phyloP scores from a whole-genome alignment of 2,329 filamentous ascomycete genomes.

The Trichoderma arundinaceum region DNA sequence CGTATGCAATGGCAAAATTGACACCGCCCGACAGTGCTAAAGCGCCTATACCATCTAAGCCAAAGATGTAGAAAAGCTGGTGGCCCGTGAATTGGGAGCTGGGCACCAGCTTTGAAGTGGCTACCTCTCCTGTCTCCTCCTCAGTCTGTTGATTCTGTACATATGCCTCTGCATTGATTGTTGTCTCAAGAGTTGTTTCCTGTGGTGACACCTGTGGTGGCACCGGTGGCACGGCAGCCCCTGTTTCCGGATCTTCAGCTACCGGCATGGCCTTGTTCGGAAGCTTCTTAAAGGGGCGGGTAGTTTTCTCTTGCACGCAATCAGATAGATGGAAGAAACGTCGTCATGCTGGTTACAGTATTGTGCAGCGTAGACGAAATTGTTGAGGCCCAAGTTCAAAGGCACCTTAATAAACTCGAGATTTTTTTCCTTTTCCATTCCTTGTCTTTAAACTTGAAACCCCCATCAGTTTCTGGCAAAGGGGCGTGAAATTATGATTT shows the following conservation, averaged over 20 bases:
- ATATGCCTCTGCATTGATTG: neutral
- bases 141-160: neutral
- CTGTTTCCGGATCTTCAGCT: constrained; percentile 17
- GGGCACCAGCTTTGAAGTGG: neutral
- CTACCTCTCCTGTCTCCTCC: neutral
- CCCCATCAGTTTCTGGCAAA: constrained; percentile 13
- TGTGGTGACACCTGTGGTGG: neutral
- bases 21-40: constrained; percentile 16
- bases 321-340: neutral
- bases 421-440: neutral
- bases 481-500: constrained; percentile 14
- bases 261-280: neutral
- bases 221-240: neutral
- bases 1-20: constrained; percentile 24
- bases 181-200: neutral
- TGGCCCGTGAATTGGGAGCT: constrained; percentile 1
- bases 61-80: constrained; percentile 25
- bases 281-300: neutral
- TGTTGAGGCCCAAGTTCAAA: neutral
- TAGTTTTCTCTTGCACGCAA: neutral
- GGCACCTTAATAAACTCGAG: neutral
- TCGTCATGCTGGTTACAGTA: neutral
- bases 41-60: constrained; percentile 19
- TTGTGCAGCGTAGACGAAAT: neutral
- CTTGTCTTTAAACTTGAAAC: neutral